These are phyloP conservation scores for Chlorella sp. DNA, from an alignment of 139 green algal species.

Conservation along the genomic window DNA sequence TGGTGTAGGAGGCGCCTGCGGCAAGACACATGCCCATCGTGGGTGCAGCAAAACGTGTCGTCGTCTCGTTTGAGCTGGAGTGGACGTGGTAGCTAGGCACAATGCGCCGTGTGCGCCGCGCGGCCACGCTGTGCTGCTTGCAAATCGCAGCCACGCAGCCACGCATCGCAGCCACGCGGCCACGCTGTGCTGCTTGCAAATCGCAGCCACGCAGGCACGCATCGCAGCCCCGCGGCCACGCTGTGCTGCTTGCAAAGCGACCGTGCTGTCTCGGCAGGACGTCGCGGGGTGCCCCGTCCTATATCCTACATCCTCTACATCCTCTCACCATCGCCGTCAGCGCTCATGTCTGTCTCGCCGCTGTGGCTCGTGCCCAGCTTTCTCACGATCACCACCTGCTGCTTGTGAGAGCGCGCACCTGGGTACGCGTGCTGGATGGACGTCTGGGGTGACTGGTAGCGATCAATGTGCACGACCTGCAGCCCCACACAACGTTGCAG, in stretches of 20 bases:
- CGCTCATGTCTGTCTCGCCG: neutral
- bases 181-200: neutral
- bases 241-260: neutral
- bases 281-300: neutral
- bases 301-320: neutral
- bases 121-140: neutral
- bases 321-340: neutral
- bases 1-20: constrained; percentile 1
- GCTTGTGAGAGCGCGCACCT: neutral
- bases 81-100: too few species aligned
- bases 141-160: neutral
- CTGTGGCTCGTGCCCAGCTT: too few species aligned
- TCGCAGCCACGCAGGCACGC: neutral
- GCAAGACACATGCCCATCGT: neutral
- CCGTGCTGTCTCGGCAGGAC: neutral
- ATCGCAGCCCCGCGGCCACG: neutral
- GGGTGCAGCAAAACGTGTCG: neutral
- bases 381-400: too few species aligned
- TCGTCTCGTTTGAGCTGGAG: too few species aligned
- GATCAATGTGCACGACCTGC: constrained; percentile 2
- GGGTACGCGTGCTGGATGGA: constrained; percentile 4
- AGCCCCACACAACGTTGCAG: neutral
- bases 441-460: neutral
- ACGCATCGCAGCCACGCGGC: neutral
- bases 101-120: too few species aligned